Conservation (phyloP, 371 early-diverging fungal genomes). For the Apophysomyces trapeziformis region DNA sequence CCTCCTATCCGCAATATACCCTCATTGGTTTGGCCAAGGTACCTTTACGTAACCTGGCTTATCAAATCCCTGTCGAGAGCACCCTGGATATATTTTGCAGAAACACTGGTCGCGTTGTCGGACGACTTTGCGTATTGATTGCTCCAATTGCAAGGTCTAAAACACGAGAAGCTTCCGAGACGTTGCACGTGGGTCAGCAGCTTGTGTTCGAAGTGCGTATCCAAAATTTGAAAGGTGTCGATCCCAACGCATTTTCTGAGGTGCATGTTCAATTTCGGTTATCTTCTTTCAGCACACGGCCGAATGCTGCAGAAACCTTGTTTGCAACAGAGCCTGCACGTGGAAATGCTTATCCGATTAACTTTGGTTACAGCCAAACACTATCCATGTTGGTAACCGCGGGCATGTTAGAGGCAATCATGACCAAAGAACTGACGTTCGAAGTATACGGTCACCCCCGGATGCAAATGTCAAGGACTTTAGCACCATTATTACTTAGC, state of each 20-base stretch:
- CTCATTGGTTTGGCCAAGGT: conserved; percentile 64
- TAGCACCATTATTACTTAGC: not conserved
- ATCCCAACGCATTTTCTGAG: conserved; percentile 66
- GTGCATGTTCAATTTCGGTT: conserved; percentile 81
- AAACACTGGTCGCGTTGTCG: conserved; percentile 56
- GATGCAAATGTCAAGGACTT: not conserved
- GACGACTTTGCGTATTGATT: conserved; percentile 49
- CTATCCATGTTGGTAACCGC: conserved; percentile 52
- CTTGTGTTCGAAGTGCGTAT: conserved; percentile 76
- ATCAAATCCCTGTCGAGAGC: conserved; percentile 57
- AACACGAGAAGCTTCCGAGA: conserved; percentile 8
- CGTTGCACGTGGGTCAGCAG: conserved; percentile 50
- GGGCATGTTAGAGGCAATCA: conserved; percentile 52
- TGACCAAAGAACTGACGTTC: conserved; percentile 45
- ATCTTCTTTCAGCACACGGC: conserved; percentile 52
- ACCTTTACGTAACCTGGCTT: conserved; percentile 52
- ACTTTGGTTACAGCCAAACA: conserved; percentile 68
- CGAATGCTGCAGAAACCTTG: conserved; percentile 51
- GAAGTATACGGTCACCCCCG: conserved; percentile 68
- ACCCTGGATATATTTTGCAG: conserved; percentile 63
- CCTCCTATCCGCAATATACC: conserved; percentile 52
- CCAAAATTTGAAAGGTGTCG: conserved; percentile 63
- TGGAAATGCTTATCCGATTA: conserved; percentile 37
- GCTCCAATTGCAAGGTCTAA: conserved; percentile 48
- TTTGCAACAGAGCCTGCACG: conserved; percentile 73